phyloP scores from a whole-genome alignment of 768 basidiomycete genomes.

The Sarcodon aspratus region DNA sequence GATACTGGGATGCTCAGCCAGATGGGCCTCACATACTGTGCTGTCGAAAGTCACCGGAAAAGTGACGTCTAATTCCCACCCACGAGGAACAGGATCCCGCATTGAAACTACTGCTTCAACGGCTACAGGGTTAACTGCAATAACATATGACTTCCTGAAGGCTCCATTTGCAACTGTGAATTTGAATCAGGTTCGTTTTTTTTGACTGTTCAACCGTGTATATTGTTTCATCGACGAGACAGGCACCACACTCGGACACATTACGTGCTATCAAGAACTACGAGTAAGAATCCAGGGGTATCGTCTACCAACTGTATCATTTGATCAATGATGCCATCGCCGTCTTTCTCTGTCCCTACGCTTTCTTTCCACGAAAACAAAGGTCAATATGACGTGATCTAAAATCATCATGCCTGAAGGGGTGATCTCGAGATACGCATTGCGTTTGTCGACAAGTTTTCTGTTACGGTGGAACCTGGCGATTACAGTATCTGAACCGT shows the following conservation, averaged over 20 bases:
- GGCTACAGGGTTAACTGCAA: constrained; percentile 95
- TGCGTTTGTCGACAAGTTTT: background rate
- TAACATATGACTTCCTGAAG: constrained; percentile 98
- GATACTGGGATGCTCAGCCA: constrained; percentile 99
- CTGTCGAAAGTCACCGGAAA: constrained; percentile 98
- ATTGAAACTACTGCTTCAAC: constrained; percentile 90
- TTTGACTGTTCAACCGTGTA: no score
- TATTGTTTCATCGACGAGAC: no score
- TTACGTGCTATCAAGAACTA: no score
- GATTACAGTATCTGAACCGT: background rate
- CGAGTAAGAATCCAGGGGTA: no score
- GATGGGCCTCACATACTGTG: constrained; percentile 98
- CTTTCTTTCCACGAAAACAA: background rate
- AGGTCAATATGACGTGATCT: background rate
- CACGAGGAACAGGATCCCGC: constrained; percentile 96
- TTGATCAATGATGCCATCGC: no score
- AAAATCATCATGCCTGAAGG: background rate
- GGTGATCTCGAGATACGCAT: background rate
- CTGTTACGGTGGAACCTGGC: background rate
- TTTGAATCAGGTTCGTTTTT: no score
- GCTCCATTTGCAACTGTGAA: constrained; percentile 87
- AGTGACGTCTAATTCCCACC: constrained; percentile 95
- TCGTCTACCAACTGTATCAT: no score
- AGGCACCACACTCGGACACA: no score
- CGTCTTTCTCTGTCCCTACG: background rate